A percentile compares a stretch with the other conserved stretches of the same genome.
Evolutionary conservation across 75 land plant genomes (phyloP).

Genomic region (Ceratopteris richardii): DNA sequence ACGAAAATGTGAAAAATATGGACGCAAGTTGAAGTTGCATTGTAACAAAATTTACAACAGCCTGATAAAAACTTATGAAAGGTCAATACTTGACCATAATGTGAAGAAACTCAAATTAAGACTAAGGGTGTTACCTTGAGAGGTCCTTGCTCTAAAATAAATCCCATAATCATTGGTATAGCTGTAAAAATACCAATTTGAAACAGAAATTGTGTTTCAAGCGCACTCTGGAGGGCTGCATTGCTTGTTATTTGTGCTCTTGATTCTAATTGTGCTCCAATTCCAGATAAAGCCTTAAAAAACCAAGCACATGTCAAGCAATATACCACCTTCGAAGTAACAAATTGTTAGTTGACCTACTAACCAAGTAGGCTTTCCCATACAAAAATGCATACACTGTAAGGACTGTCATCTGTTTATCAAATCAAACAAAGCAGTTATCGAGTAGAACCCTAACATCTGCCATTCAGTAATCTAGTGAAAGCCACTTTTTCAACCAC

Average conservation of each 20-base stretch:
- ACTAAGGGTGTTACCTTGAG: no score
- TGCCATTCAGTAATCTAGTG: no score
- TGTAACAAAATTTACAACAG: constrained; percentile 66
- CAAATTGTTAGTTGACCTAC: no score
- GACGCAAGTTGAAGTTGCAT: constrained; percentile 93
- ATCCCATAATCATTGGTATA: constrained; percentile 87
- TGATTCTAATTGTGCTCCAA: constrained; percentile 42
- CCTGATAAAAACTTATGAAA: no score
- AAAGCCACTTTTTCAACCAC: no score
- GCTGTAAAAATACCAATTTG: constrained; percentile 96
- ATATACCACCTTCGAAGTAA: no score
- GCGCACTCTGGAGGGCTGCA: constrained; percentile 74
- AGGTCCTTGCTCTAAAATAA: constrained; percentile 74
- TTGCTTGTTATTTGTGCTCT: constrained; percentile 40
- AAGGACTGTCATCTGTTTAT: constrained; percentile 85
- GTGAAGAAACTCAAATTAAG: no score
- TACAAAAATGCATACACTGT: constrained; percentile 82
- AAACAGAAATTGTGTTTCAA: constrained; percentile 77
- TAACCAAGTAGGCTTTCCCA: constrained; percentile 76
- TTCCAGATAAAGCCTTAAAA: constrained; percentile 90
- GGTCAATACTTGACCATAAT: no score
- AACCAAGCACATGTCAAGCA: no score
- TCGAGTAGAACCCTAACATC: no score
- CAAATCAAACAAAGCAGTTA: no score
- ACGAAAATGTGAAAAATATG: constrained; percentile 91